Evolutionary conservation across 768 basidiomycete species (phyloP).

Genomic region (Strobilomyces confusus): DNA sequence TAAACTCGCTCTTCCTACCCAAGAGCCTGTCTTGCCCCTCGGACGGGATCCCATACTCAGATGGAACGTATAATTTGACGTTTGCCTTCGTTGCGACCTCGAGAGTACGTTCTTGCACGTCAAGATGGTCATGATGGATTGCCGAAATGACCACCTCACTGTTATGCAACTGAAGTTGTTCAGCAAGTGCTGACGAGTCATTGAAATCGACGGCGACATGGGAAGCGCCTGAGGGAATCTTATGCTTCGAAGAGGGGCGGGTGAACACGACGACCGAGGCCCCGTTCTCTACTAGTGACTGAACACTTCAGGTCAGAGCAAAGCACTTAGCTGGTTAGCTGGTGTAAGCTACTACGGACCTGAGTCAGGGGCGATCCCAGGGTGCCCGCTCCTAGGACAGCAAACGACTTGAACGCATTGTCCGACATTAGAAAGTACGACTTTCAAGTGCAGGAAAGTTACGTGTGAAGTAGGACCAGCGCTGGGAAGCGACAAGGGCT

Average conservation of each 20-base stretch:
- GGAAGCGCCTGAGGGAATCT: constrained; percentile 6
- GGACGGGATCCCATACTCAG: constrained; percentile 24
- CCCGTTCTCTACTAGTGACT: constrained; percentile 11
- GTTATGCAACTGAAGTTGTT: constrained; percentile 14
- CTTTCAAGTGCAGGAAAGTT: not conserved
- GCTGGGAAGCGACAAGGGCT: not conserved
- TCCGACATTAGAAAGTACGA: constrained; percentile 4
- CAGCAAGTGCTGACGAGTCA: constrained; percentile 6
- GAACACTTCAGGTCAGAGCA: not conserved
- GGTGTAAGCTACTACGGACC: not conserved
- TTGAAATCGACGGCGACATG: constrained; percentile 13
- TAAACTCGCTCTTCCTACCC: constrained; percentile 16
- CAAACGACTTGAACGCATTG: constrained; percentile 17
- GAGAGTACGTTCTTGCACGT: constrained; percentile 20
- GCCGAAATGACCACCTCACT: constrained; percentile 28
- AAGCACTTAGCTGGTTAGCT: not conserved
- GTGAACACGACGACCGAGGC: constrained; percentile 15
- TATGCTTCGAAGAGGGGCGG: constrained; percentile 6
- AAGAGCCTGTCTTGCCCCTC: constrained; percentile 21
- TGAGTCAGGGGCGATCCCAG: constrained; percentile 10
- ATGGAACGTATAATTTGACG: constrained; percentile 31
- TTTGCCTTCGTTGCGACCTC: constrained; percentile 28
- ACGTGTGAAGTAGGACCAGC: no score
- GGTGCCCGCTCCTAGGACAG: constrained; percentile 18
- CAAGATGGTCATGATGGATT: constrained; percentile 17